Base-by-base conservation (phyloP, 306 rosid species). In the Rosa rugosa region DNA sequence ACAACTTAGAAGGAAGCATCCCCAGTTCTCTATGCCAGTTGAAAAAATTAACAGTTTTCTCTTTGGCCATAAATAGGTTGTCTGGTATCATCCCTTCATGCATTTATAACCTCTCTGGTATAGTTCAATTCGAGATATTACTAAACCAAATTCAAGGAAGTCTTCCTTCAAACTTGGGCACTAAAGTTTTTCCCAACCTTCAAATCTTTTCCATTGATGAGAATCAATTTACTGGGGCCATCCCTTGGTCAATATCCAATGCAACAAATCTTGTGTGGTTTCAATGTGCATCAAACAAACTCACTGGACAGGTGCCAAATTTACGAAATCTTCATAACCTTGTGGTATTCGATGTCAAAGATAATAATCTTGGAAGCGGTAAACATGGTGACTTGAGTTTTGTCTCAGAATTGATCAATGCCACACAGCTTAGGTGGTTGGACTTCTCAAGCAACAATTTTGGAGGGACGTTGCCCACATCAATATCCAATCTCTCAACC, bases 281-380 rank as follows among this genome's bases (percentile, higher is more conserved):
- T 54, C 2, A 6, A 6, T 16, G 44, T 64, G 0, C 0, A 16
- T 0, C 1, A 0, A 64, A 64, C 5, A 64, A 64, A 6, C 69
- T 34, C 9, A 31, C 4, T 1, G 69, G 69, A 34, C 69, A 5
- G 0, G 69, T 64, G n/a, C 69, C 69, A 8, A 34, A 34, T 34
- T 14, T 64, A 38, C 4, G 0, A 64, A 64, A 31, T 17, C 69
- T 64, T 64, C 23, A 64, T 4, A 6, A 64, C 11, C 45, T 64
- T 1, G 0, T 0, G 8, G 0, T 1, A 0, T 34, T 64, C 45
- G 0, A 0, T 6, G 36, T 64, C 23, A 0, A 0, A 14, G 0
- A 0, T 5, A 64, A 64, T 64, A 1, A 2, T 34, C 69, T 64
- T 18, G 69, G 69, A 34, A 64, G 69, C 5, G 45, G 45, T 64